Evolutionary conservation across 2,329 filamentous ascomycete species (phyloP).

Genomic region (Aspergillus vadensis): DNA sequence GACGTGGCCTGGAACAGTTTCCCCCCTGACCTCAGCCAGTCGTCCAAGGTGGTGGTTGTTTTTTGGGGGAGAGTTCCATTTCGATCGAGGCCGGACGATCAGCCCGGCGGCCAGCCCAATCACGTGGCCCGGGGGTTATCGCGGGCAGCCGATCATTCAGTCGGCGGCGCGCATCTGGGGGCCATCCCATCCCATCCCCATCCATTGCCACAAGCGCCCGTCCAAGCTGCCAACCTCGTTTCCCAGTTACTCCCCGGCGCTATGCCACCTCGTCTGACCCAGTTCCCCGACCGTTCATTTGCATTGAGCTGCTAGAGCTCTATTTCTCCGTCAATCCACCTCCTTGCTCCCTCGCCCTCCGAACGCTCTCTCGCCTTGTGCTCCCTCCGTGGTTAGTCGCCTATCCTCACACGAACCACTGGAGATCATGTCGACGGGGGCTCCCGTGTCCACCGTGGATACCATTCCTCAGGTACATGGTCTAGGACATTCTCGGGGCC

Average conservation of each 20-base stretch:
- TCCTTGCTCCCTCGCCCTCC: conserved; percentile 11
- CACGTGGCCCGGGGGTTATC: conserved; percentile 17
- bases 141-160: conserved; percentile 1
- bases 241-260: conserved; percentile 11
- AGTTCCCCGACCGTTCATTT: conserved; percentile 17
- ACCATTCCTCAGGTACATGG: conserved; percentile 29
- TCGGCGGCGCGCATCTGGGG: conserved; percentile 9
- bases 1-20: neutral
- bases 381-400: conserved; percentile 5
- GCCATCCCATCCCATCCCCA: neutral
- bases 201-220: neutral
- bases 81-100: conserved; percentile 4
- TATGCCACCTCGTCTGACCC: conserved; percentile 22
- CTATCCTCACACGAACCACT: conserved; percentile 12
- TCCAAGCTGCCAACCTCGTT: neutral
- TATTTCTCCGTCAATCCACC: conserved; percentile 4
- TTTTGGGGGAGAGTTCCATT: neutral
- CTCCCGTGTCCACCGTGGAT: conserved; percentile 33
- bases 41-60: no score
- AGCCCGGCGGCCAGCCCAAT: conserved; percentile 3
- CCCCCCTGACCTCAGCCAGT: no score
- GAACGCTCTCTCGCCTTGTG: conserved; percentile 15
- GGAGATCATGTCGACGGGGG: conserved; percentile 38
- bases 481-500: conserved; percentile 33
- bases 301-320: conserved; percentile 25